Evolutionary conservation across 164 flowering plant species (phyloP), one percentile per base, ranked within the genome.

Genomic region (Magnolia changhungtana): DNA sequence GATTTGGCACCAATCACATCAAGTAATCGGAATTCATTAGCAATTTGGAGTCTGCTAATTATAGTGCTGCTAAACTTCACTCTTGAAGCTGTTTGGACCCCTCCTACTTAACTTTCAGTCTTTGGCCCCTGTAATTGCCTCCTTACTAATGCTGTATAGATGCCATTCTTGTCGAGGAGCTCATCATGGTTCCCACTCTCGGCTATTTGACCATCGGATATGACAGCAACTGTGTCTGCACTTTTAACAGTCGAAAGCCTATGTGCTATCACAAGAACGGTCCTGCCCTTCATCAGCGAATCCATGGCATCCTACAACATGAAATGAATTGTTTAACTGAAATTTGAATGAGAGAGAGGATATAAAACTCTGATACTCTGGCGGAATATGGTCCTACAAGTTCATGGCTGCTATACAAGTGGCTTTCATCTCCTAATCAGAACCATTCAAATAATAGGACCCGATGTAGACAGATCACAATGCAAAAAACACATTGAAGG

Each of bases 181-280:
- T 92, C 92, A 0, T 94, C 97, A 67, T 96, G 99, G 31, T 87
- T 88, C 50, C 99, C 98, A 4, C 87, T 87, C 80, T 96, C 99
- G n/a, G 86, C 99, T 9, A 96, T 86, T 81, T 93, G 90, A 21
- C 99, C 99, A 77, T 92, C 98, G 0, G 98, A 93, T 71, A 96
- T 75, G 7, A 96, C 99, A 2, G 96, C 98, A 13, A 96, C 99
- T 0, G 83, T 85, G 74, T 94, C 90, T 27, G 99, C 99, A 80
- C 88, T 96, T 81, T 96, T 85, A 14, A 96, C 99, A 0, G 99
- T 96, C 23, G 98, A 96, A 63, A 96, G 92, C 86, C 99, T 82
- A 72, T 96, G 99, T 4, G 99, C 99, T 80, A 96, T 96, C 4
- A 96, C 99, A 0, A 96, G 90, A 68, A 96, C 99, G 8, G 99